Evolutionary conservation across 2,329 filamentous ascomycete genomes (phyloP), one percentile per base, ranked within the genome.

Genomic region (Fusarium sp.): DNA sequence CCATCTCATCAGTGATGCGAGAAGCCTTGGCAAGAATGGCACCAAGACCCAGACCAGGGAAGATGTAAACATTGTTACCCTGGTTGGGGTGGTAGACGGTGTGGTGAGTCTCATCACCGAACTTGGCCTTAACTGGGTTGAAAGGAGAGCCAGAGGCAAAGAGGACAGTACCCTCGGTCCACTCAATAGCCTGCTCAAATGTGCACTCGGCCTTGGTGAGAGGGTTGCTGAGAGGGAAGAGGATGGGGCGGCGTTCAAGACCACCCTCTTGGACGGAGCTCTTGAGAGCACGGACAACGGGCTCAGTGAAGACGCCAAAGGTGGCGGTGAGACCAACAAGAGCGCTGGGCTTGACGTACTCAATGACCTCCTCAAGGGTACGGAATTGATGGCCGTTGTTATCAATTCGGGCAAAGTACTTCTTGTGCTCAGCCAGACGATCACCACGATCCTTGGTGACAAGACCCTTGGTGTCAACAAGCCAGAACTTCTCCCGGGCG

Each of bases 131-230:
- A 76, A 92, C 86, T 4, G 90, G 85, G 23, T 89, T 87, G 87
- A 98, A 98, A 15, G 96, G 96, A 48, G 94, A 97, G 67, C 96
- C 96, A 7, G 94, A 97, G 50, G 96, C 96, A 76, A 99, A 99
- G 78, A 99, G 89, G 74, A 90, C 94, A 56, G 90, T 92, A 65
- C 95, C 95, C 61, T 98, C 92, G 13, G 95, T 98, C 89, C 95
- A 90, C 75, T 89, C 87, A 75, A 98, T 87, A 17, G 96, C 96
- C 77, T 96, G 92, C 84, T 97, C 94, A 75, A 96, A 98, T 17
- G 93, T 97, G 83, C 96, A 98, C 83, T 99, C 96, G 10, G 95
- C 96, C 85, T 98, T 97, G 82, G 91, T 94, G 51, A 94, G 90
- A 49, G 96, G 96, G 83, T 99, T 98, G 81, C 93, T 97, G 43